Conservation (phyloP, 768 basidiomycete species). For the Arthromyces matolae region DNA sequence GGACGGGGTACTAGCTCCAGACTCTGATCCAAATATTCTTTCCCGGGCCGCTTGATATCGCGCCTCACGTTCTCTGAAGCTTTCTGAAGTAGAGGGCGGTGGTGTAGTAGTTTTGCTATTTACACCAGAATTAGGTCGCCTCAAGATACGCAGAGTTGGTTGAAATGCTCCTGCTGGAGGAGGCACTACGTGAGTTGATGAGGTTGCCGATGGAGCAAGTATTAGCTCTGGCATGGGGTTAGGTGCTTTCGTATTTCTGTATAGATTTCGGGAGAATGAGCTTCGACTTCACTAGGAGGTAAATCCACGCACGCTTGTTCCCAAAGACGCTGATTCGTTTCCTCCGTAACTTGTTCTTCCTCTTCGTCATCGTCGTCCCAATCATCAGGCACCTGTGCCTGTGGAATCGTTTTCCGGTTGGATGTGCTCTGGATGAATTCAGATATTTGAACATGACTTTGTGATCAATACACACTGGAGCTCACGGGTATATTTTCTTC, state of each 20-base stretch:
- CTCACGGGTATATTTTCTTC: slow-evolving; percentile 16
- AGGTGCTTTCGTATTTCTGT: slow-evolving; percentile 55
- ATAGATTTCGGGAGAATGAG: not conserved
- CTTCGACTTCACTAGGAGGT: not conserved
- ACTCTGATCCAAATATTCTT: slow-evolving; percentile 57
- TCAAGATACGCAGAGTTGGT: slow-evolving; percentile 65
- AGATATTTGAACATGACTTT: not conserved
- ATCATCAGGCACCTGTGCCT: slow-evolving; percentile 21
- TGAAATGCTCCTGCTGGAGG: slow-evolving; percentile 57
- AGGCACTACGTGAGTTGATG: slow-evolving; percentile 37
- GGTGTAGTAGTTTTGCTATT: slow-evolving; percentile 25
- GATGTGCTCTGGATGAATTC: slow-evolving; percentile 12
- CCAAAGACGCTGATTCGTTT: slow-evolving; percentile 56
- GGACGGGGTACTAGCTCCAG: slow-evolving; percentile 1
- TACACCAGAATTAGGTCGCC: slow-evolving; percentile 47
- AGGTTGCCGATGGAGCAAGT: slow-evolving; percentile 33
- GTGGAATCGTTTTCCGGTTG: slow-evolving; percentile 6
- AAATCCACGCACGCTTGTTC: slow-evolving; percentile 59
- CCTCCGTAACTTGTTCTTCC: slow-evolving; percentile 26
- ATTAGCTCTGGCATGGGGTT: slow-evolving; percentile 67
- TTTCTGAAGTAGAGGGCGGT: slow-evolving; percentile 24
- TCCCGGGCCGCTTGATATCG: slow-evolving; percentile 71
- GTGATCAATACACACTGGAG: not conserved
- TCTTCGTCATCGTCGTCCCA: slow-evolving; percentile 30
- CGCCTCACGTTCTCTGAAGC: slow-evolving; percentile 64